Conservation (phyloP, 2,329 filamentous ascomycete genomes). For the Trichoderma atrobrunneum region DNA sequence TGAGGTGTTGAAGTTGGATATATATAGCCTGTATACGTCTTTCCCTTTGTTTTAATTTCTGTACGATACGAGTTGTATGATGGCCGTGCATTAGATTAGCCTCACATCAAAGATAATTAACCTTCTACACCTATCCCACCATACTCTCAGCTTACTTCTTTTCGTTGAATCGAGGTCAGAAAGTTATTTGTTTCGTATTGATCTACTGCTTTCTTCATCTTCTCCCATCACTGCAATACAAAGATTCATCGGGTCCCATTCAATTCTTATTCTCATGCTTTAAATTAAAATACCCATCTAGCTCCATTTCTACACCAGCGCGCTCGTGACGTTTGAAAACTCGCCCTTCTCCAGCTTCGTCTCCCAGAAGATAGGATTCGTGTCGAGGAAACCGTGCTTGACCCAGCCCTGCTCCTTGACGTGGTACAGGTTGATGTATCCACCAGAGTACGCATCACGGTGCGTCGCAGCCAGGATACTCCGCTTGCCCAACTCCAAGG, state of each 20-base stretch:
- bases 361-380: constrained; percentile 99
- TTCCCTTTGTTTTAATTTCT: not conserved
- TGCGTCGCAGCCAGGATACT: constrained; percentile 96
- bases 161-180: not conserved
- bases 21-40: not conserved
- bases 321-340: constrained; percentile 90
- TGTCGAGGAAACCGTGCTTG: constrained; percentile 97
- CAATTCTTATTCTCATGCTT: not conserved
- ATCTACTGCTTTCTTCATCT: not conserved
- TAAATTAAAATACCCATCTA: not conserved
- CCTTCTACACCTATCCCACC: not conserved
- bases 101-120: not conserved
- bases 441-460: constrained; percentile 96
- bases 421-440: constrained; percentile 98
- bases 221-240: not conserved
- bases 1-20: not conserved
- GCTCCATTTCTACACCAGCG: constrained; percentile 48
- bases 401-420: constrained; percentile 99
- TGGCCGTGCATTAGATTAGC: not conserved
- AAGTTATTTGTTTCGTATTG: not conserved
- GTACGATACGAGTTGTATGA: not conserved
- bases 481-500: constrained; percentile 82
- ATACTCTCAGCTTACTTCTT: not conserved
- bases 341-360: constrained; percentile 98
- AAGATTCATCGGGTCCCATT: not conserved